These are phyloP conservation scores for Apophysomyces trapeziformis DNA, from an alignment of 371 early-diverging fungal species.

Conservation along the genomic window DNA sequence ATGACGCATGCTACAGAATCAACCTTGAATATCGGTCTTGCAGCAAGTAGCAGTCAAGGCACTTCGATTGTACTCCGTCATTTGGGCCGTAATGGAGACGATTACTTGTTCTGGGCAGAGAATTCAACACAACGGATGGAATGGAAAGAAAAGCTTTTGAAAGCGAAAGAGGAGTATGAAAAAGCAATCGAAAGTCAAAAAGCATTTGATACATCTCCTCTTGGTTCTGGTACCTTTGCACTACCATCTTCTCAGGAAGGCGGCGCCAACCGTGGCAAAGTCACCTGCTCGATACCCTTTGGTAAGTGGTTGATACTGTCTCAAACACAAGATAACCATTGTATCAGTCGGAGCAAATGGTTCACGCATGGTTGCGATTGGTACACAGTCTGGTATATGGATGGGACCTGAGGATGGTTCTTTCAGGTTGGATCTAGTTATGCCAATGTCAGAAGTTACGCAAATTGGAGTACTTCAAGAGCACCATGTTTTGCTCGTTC, in stretches of 20 bases:
- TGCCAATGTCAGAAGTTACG: constrained; percentile 39
- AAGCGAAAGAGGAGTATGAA: constrained; percentile 64
- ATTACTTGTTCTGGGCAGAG: constrained; percentile 72
- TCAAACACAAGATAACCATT: neutral
- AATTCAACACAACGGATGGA: constrained; percentile 73
- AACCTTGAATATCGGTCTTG: neutral
- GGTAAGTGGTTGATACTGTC: constrained; percentile 34
- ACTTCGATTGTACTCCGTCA: constrained; percentile 47
- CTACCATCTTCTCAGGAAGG: constrained; percentile 25
- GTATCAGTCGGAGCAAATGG: constrained; percentile 41
- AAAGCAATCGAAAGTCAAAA: constrained; percentile 45
- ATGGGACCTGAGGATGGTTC: constrained; percentile 54
- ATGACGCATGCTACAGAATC: constrained; percentile 10
- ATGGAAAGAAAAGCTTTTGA: constrained; percentile 84
- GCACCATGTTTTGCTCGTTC: constrained; percentile 39
- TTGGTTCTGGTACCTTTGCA: constrained; percentile 39
- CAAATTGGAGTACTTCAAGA: constrained; percentile 49
- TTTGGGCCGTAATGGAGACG: constrained; percentile 76
- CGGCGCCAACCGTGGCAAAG: constrained; percentile 46
- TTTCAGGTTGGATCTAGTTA: constrained; percentile 32
- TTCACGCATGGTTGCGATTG: constrained; percentile 74
- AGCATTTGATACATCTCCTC: constrained; percentile 55
- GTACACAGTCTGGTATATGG: constrained; percentile 81
- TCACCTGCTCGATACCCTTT: constrained; percentile 75
- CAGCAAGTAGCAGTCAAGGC: constrained; percentile 35